phyloP scores from a whole-genome alignment of 208 protist species.

The Leishmania mexicana region DNA sequence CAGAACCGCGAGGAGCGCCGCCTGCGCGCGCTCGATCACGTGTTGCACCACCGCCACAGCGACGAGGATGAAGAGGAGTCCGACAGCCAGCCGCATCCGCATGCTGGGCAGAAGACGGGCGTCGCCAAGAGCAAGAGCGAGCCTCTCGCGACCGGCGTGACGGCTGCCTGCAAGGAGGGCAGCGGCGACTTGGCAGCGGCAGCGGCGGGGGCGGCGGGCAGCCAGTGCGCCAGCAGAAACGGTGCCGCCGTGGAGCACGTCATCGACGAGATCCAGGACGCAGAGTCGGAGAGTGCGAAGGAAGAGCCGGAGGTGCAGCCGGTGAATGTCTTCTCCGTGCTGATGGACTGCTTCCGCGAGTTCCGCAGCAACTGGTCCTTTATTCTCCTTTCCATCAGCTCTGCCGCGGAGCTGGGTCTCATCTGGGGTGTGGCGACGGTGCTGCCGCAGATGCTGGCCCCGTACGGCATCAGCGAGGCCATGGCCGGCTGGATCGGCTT shows the following conservation, averaged over 20 bases:
- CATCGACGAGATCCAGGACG: background rate
- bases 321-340: slow-evolving; percentile 70
- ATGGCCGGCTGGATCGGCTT: slow-evolving; percentile 73
- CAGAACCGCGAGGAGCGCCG: slow-evolving; percentile 44
- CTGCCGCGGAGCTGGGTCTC: slow-evolving; percentile 66
- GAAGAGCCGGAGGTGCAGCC: slow-evolving; percentile 50
- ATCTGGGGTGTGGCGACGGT: slow-evolving; percentile 81
- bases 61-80: slow-evolving; percentile 18
- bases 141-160: background rate
- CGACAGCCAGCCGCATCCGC: background rate
- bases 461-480: slow-evolving; percentile 65
- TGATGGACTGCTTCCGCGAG: slow-evolving; percentile 62
- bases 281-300: background rate
- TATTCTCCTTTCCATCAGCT: slow-evolving; percentile 54
- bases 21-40: slow-evolving; percentile 23
- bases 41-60: slow-evolving; percentile 11
- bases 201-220: background rate
- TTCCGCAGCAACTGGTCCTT: slow-evolving; percentile 58
- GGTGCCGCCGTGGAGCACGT: background rate
- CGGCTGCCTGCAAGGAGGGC: background rate
- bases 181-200: background rate
- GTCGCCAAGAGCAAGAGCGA: slow-evolving; percentile 6
- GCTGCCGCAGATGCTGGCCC: slow-evolving; percentile 68
- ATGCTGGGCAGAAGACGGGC: background rate
- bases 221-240: background rate